Percentiles rank a stretch among this genome's conserved stretches.
phyloP scores from a whole-genome alignment of 169 alveolate genomes.

The Babesia bigemina region DNA sequence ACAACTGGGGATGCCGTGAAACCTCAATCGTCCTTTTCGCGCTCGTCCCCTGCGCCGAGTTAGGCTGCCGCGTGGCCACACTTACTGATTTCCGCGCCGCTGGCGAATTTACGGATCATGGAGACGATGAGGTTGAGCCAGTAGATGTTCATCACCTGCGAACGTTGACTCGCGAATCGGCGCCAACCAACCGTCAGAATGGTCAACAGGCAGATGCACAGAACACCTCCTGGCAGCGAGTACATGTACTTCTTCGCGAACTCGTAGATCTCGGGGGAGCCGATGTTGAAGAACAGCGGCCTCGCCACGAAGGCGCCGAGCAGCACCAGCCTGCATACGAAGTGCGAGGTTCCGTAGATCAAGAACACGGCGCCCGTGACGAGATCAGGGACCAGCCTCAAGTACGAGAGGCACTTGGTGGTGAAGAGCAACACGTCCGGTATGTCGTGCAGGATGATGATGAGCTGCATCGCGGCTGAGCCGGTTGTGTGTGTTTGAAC shows the following conservation, averaged over 20 bases:
- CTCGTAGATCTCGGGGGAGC: conserved; percentile 26
- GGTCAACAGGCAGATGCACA: conserved; percentile 33
- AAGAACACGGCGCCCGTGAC: conserved; percentile 7
- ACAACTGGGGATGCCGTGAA: too few relatives aligned
- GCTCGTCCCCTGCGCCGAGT: conserved; percentile 31
- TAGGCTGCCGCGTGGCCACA: neutral
- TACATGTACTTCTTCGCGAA: conserved; percentile 42
- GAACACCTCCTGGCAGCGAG: conserved; percentile 53
- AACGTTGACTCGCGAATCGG: neutral
- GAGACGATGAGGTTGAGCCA: conserved; percentile 58
- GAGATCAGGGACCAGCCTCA: conserved; percentile 5
- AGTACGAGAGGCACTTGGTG: conserved; percentile 65
- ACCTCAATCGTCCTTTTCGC: conserved; percentile 49
- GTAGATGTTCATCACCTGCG: conserved; percentile 65
- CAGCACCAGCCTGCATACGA: conserved; percentile 43
- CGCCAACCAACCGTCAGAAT: conserved; percentile 46
- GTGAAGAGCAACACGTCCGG: conserved; percentile 72
- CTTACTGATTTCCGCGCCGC: conserved; percentile 47
- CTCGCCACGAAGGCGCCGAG: conserved; percentile 31
- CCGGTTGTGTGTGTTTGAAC: neutral
- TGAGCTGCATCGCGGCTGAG: conserved; percentile 15
- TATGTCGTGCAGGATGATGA: conserved; percentile 75
- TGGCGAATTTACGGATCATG: conserved; percentile 24
- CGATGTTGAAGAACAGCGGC: conserved; percentile 48
- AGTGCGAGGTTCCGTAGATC: conserved; percentile 51